phyloP scores from a whole-genome alignment of 2,329 filamentous ascomycete species.

The Arachnomyces sp. region DNA sequence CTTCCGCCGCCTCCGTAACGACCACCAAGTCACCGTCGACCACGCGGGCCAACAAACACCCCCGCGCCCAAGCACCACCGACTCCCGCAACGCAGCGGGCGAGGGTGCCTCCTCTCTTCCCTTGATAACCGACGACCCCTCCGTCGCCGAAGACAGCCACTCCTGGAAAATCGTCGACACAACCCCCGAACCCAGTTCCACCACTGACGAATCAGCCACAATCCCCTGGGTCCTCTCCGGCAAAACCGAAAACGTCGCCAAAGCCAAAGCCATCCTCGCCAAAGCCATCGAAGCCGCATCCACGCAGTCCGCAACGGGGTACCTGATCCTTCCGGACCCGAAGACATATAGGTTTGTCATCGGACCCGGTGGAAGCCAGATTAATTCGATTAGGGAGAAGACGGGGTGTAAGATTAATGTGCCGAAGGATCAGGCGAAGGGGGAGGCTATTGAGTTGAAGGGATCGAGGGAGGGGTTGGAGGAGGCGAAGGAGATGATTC shows the following conservation, averaged over 20 bases:
- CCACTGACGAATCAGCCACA: slow-evolving; percentile 28
- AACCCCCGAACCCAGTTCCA: slow-evolving; percentile 15
- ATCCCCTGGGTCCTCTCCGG: slow-evolving; percentile 82
- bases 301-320: slow-evolving; percentile 58
- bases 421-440: slow-evolving; percentile 64
- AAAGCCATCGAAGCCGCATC: slow-evolving; percentile 48
- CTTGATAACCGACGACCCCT: slow-evolving; percentile 83
- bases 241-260: slow-evolving; percentile 65
- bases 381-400: slow-evolving; percentile 85
- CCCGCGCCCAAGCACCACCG: slow-evolving; percentile 51
- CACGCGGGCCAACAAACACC: slow-evolving; percentile 76
- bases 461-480: slow-evolving; percentile 74
- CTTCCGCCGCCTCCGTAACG: slow-evolving; percentile 81
- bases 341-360: slow-evolving; percentile 84
- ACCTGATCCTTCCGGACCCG: slow-evolving; percentile 82
- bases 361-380: slow-evolving; percentile 78
- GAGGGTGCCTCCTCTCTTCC: slow-evolving; percentile 56
- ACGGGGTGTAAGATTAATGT: slow-evolving; percentile 93
- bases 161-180: slow-evolving; percentile 73
- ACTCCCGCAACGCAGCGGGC: slow-evolving; percentile 46
- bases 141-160: slow-evolving; percentile 56
- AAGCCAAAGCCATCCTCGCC: slow-evolving; percentile 62
- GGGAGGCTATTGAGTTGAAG: slow-evolving; percentile 83
- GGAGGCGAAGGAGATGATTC: slow-evolving; percentile 77
- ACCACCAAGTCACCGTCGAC: slow-evolving; percentile 83